Evolutionary conservation across 345 rosid genomes (phyloP).

Genomic region (Eucalyptus microcorys): DNA sequence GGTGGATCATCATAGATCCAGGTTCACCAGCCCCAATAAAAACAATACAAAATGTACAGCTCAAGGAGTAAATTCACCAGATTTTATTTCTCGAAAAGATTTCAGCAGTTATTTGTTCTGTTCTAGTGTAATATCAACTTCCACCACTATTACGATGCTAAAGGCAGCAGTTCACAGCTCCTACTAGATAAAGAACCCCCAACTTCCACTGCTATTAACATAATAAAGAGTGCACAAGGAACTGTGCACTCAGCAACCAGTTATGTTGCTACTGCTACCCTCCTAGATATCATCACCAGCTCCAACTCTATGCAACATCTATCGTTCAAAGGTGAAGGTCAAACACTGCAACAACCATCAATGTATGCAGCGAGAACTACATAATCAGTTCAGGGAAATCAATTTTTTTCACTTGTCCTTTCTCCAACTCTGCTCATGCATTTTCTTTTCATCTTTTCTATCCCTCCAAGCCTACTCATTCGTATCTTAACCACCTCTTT

Average conservation of each 20-base stretch:
- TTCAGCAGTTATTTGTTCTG: neutral
- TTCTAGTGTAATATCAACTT: neutral
- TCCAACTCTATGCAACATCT: neutral
- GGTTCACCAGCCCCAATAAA: neutral
- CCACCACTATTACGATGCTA: neutral
- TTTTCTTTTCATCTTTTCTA: neutral
- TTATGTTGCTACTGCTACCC: neutral
- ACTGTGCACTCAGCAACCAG: neutral
- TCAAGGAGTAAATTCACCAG: neutral
- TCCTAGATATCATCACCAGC: neutral
- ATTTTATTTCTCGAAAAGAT: neutral
- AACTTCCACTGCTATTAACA: neutral
- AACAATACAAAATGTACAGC: neutral
- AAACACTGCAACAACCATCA: neutral
- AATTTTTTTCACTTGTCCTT: neutral
- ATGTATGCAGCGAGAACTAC: neutral
- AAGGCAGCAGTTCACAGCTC: neutral
- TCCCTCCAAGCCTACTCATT: neutral
- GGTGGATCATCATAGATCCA: neutral
- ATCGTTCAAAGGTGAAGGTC: neutral
- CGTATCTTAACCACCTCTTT: neutral
- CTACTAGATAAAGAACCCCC: neutral
- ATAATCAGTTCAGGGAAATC: neutral
- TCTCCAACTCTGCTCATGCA: neutral
- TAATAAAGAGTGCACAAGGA: neutral